Evolutionary conservation across 768 basidiomycete species (phyloP).

Genomic region (Gymnopilus junonius): DNA sequence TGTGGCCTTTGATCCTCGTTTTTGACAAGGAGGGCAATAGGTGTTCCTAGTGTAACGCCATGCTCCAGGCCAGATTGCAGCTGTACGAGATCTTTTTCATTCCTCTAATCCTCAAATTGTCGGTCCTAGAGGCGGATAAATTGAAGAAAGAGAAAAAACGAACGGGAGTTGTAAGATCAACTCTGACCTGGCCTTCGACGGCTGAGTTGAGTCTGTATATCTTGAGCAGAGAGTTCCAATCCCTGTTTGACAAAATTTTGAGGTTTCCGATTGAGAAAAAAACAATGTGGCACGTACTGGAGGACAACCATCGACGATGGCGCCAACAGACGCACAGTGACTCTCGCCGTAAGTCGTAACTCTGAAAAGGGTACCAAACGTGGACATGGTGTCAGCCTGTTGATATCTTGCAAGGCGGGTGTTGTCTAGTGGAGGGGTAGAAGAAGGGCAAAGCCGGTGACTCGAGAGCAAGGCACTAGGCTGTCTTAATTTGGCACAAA

Average conservation of each 20-base stretch:
- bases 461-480: neutral
- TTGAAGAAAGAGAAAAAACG: slow-evolving; percentile 31
- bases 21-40: slow-evolving; percentile 95
- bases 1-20: slow-evolving; percentile 99
- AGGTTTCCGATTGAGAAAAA: slow-evolving; percentile 5
- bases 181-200: slow-evolving; percentile 95
- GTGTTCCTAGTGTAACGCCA: slow-evolving; percentile 95
- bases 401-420: neutral
- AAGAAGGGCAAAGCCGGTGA: neutral
- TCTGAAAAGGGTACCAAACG: slow-evolving; percentile 88
- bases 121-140: neutral
- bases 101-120: slow-evolving; percentile 55
- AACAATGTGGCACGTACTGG: slow-evolving; percentile 64
- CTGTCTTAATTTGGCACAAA: slow-evolving; percentile 6
- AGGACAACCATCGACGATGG: slow-evolving; percentile 96
- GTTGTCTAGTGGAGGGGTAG: neutral
- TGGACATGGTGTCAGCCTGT: slow-evolving; percentile 60
- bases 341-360: slow-evolving; percentile 99
- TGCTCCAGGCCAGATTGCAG: slow-evolving; percentile 94
- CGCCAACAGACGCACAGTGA: slow-evolving; percentile 96
- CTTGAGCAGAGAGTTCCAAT: slow-evolving; percentile 73
- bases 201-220: slow-evolving; percentile 91
- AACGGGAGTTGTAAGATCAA: slow-evolving; percentile 93
- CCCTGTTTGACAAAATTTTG: slow-evolving; percentile 57
- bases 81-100: slow-evolving; percentile 94